Percentiles rank a stretch among this genome's conserved stretches.
Conservation (phyloP, 352 stramenopile genomes). For the Halophytophthora batemanensis region DNA sequence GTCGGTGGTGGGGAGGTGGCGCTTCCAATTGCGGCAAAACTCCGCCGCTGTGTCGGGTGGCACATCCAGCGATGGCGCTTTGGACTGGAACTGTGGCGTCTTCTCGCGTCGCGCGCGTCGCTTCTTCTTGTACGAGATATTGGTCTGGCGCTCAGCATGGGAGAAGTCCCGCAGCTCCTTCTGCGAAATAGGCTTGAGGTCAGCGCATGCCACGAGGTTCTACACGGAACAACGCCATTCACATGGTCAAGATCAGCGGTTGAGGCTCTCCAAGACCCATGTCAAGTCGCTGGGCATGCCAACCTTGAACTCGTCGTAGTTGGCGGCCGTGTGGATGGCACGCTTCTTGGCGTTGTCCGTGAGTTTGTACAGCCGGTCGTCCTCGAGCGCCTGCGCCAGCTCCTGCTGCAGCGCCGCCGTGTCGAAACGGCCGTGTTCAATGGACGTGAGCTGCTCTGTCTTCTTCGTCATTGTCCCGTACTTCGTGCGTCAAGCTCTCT, state of each 20-base stretch:
- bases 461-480: slow-evolving; percentile 24
- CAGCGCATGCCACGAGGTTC: slow-evolving; percentile 82
- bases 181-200: slow-evolving; percentile 79
- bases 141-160: slow-evolving; percentile 44
- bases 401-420: slow-evolving; percentile 72
- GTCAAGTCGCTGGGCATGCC: not conserved
- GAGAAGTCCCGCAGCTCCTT: slow-evolving; percentile 65
- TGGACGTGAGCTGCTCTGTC: slow-evolving; percentile 51
- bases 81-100: slow-evolving; percentile 11
- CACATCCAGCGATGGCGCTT: slow-evolving; percentile 18
- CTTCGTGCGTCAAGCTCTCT: too few species aligned
- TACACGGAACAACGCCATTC: slow-evolving; percentile 16
- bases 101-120: slow-evolving; percentile 2
- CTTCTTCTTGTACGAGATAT: slow-evolving; percentile 61
- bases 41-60: slow-evolving; percentile 45
- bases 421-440: slow-evolving; percentile 75
- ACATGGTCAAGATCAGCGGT: not conserved
- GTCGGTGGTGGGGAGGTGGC: slow-evolving; percentile 50
- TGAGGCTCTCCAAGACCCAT: not conserved
- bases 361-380: slow-evolving; percentile 80
- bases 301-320: slow-evolving; percentile 87
- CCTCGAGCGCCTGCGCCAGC: slow-evolving; percentile 65
- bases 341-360: slow-evolving; percentile 88
- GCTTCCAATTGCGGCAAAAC: slow-evolving; percentile 72
- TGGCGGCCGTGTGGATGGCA: slow-evolving; percentile 78